phyloP scores from a whole-genome alignment of 1,284 basidiomycete species.

The Boletus mariae region DNA sequence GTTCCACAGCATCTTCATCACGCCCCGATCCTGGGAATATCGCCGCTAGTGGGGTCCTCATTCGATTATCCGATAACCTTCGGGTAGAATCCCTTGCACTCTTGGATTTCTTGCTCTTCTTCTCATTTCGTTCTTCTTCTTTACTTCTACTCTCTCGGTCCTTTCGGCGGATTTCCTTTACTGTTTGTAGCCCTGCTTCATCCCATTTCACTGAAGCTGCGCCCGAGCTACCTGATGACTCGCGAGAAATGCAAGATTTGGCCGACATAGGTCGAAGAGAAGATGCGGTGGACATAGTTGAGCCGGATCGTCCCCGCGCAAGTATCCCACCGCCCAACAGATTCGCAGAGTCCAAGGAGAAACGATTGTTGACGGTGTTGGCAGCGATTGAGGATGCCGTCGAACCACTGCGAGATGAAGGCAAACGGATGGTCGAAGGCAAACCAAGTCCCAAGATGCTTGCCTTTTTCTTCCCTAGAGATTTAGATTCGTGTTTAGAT shows the following conservation, averaged over 20 bases:
- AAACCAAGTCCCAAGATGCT: slow-evolving; percentile 53
- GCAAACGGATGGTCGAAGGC: slow-evolving; percentile 47
- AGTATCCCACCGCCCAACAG: slow-evolving; percentile 28
- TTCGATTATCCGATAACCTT: slow-evolving; percentile 41
- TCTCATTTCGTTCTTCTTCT: slow-evolving; percentile 13
- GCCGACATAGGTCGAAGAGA: slow-evolving; percentile 58
- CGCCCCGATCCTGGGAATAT: slow-evolving; percentile 44
- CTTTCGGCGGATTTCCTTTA: slow-evolving; percentile 47
- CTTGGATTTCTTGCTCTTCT: slow-evolving; percentile 31
- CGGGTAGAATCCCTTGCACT: slow-evolving; percentile 22
- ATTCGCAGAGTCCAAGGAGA: slow-evolving; percentile 46
- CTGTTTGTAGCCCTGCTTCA: slow-evolving; percentile 55
- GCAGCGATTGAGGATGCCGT: slow-evolving; percentile 34
- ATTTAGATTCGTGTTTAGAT: slow-evolving; percentile 28
- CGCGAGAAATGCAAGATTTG: slow-evolving; percentile 46
- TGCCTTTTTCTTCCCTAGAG: slow-evolving; percentile 52
- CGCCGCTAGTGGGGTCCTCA: slow-evolving; percentile 44
- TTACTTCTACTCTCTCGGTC: slow-evolving; percentile 36
- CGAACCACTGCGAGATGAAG: slow-evolving; percentile 44
- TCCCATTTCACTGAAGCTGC: slow-evolving; percentile 59
- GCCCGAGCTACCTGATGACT: slow-evolving; percentile 46
- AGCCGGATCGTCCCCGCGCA: slow-evolving; percentile 39
- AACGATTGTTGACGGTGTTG: slow-evolving; percentile 28
- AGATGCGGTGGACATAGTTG: slow-evolving; percentile 47
- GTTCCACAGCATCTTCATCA: slow-evolving; percentile 6